Evolutionary conservation across 306 rosid species (phyloP).

Genomic region (Fagus crenata): DNA sequence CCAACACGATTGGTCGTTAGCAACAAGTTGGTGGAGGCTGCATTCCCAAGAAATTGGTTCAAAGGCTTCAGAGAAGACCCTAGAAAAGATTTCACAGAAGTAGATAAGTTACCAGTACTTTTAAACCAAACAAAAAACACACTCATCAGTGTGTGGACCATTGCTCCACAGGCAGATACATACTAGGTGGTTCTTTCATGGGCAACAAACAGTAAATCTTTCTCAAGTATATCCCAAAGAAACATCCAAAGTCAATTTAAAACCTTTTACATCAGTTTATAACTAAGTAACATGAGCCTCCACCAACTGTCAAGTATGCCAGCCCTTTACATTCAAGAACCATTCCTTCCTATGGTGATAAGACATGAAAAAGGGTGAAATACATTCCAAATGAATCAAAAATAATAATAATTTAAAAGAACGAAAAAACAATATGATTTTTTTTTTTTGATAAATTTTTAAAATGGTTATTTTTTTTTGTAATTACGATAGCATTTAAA

Average conservation of each 20-base stretch:
- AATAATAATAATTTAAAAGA: neutral
- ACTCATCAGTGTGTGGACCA: neutral
- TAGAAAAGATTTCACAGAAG: constrained; percentile 24
- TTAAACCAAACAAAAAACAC: neutral
- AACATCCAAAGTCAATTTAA: neutral
- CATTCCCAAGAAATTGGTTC: constrained; percentile 39
- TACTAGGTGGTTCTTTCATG: neutral
- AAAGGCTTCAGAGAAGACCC: constrained; percentile 45
- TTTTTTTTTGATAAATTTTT: too few relatives aligned
- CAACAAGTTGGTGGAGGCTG: constrained; percentile 39
- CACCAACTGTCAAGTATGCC: neutral
- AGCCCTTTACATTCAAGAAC: constrained; percentile 10
- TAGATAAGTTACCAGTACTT: constrained; percentile 1
- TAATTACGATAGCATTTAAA: too few relatives aligned
- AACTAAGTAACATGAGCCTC: neutral
- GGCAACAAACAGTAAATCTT: neutral
- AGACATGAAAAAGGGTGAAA: neutral
- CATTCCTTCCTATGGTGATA: neutral
- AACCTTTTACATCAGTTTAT: constrained; percentile 1
- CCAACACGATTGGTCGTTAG: constrained; percentile 35
- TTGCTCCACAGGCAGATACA: neutral
- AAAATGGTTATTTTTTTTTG: too few relatives aligned
- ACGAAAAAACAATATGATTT: neutral
- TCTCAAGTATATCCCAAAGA: neutral
- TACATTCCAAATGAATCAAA: neutral